phyloP scores from a whole-genome alignment of 805 yeast species.

The Yarrowia sp. region DNA sequence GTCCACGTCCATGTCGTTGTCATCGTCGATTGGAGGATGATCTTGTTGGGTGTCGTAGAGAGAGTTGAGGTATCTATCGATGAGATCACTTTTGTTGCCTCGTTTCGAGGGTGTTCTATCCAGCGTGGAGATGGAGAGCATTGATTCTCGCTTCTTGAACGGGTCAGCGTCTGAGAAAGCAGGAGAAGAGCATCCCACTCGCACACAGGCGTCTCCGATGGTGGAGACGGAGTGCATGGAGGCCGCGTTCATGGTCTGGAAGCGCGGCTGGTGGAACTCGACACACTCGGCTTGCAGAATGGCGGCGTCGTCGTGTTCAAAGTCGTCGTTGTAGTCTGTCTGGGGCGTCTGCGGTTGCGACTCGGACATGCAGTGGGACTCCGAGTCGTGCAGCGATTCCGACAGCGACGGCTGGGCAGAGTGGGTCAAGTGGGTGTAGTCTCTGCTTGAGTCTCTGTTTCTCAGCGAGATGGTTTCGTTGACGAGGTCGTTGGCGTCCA shows the following conservation, averaged over 20 bases:
- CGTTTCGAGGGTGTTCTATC: conserved; percentile 29
- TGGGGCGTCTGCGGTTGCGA: conserved; percentile 33
- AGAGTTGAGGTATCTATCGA: conserved; percentile 33
- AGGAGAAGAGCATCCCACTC: conserved; percentile 24
- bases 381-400: conserved; percentile 28
- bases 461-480: conserved; percentile 26
- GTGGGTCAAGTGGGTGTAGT: conserved; percentile 14
- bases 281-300: conserved; percentile 23
- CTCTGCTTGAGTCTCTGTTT: conserved; percentile 20
- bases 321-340: conserved; percentile 29
- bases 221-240: conserved; percentile 33
- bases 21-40: background rate
- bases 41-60: conserved; percentile 15
- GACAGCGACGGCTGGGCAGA: conserved; percentile 29
- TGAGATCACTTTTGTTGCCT: conserved; percentile 21
- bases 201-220: conserved; percentile 27
- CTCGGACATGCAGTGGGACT: conserved; percentile 33
- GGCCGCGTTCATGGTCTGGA: conserved; percentile 20
- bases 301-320: conserved; percentile 26
- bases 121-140: conserved; percentile 20
- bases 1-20: conserved; percentile 14
- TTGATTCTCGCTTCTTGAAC: conserved; percentile 32
- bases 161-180: conserved; percentile 31
- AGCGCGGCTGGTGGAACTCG: conserved; percentile 25
- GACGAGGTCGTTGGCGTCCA: conserved; percentile 1